Evolutionary conservation across 192 early-diverging fungal genomes (phyloP), one percentile per base, ranked within the genome.

Genomic region (Fimicolochytrium jonesii): DNA sequence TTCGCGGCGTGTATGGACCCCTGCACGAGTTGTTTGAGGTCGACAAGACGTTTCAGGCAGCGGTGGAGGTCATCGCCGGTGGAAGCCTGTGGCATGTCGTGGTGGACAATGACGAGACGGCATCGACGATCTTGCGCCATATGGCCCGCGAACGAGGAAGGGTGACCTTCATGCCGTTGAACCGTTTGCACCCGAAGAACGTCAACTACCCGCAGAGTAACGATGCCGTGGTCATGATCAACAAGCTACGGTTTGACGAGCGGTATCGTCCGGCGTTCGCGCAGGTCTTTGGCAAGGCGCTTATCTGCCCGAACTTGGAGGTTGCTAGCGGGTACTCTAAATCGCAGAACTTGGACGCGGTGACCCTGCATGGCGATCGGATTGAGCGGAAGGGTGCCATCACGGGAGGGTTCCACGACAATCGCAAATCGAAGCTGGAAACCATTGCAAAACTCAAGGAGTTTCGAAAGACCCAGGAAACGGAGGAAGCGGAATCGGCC

Each of bases 111-210:
- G 96, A 99, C 57, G 78, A 79, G n/a, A 95, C 92, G 2, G 94
- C 96, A 0, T 86, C 89, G 11, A 66, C 57, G 23, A 66, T 97
- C 13, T 61, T 99, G 31, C 59, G 68, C n/a, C 65, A 61, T 11
- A 56, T 85, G 74, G 78, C 71, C 29, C 32, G 62, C 18, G 76
- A 87, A 52, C 77, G 85, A 62, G 76, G 76, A 25, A 82, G 96
- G 2, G 85, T 97, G 39, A 97, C 96, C 0, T 92, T 97, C 61
- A 92, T 99, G 85, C 96, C 96, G 0, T 77, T 99, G 45, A 97
- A 94, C 64, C 85, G 93, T 1, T 70, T 99, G 51, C 80, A 85
- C 34, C 79, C 90, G 1, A 54, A 66, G 25, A 37, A 56, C 7
- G 41, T 75, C 0, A 75, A 80, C 9, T 92, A 82, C 33, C 81